These are phyloP conservation scores for Podaxis rugospora DNA, from an alignment of 768 basidiomycete genomes.

Conservation along the genomic window DNA sequence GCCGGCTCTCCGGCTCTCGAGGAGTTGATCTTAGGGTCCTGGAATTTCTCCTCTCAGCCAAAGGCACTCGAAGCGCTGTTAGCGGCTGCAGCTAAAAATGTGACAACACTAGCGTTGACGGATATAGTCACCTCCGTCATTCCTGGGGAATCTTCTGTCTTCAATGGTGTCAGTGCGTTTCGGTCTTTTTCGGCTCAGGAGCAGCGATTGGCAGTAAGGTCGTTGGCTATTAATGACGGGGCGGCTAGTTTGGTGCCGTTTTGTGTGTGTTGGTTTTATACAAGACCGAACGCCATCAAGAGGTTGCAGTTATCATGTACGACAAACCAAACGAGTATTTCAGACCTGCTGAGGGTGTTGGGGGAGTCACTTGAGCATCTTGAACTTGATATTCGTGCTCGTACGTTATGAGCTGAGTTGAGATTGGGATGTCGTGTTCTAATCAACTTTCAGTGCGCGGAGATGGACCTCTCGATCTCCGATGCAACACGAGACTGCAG, in stretches of 20 bases:
- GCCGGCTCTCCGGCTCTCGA: not conserved
- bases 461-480: not conserved
- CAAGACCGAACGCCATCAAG: not conserved
- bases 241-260: constrained; percentile 5
- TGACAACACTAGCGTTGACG: not conserved
- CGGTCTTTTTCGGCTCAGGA: not conserved
- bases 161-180: not conserved
- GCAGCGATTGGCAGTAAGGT: not conserved
- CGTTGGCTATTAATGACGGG: constrained; percentile 2
- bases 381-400: constrained; percentile 1
- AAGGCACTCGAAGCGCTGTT: constrained; percentile 2
- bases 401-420: not conserved
- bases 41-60: constrained; percentile 10
- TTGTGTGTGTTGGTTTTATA: constrained; percentile 1
- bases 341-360: not conserved
- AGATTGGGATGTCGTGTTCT: not conserved
- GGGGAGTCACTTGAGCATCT: constrained; percentile 7
- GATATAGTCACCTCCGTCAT: constrained; percentile 7
- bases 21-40: constrained; percentile 7
- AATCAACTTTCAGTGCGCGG: constrained; percentile 2
- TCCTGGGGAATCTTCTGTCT: not conserved
- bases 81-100: not conserved
- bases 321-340: not conserved
- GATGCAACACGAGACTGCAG: constrained; percentile 4
- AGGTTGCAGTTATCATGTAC: constrained; percentile 7